Percentiles rank a stretch among this genome's conserved stretches.
Conservation (phyloP, 768 basidiomycete species). For the Mycena pura region DNA sequence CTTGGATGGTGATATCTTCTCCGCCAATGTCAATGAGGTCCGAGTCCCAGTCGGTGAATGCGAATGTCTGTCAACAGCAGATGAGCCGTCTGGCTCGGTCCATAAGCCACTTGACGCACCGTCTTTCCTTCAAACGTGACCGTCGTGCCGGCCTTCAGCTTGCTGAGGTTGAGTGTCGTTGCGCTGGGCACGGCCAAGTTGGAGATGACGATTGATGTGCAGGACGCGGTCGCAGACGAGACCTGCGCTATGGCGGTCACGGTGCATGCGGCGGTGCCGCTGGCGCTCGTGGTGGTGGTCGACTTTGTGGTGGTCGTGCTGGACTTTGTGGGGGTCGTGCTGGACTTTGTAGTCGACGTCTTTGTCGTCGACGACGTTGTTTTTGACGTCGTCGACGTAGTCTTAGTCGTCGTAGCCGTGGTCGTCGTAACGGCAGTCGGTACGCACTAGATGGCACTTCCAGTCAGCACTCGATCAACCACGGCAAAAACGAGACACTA, state of each 20-base stretch:
- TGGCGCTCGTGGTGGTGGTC: neutral
- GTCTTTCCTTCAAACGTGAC: slow-evolving; percentile 19
- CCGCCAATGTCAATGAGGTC: slow-evolving; percentile 20
- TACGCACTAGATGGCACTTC: too few species aligned
- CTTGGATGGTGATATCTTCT: slow-evolving; percentile 12
- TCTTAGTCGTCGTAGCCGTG: neutral
- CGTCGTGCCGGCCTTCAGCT: slow-evolving; percentile 19
- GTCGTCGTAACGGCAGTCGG: neutral
- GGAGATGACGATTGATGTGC: slow-evolving; percentile 18
- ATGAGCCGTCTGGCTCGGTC: neutral
- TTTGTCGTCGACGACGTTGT: neutral
- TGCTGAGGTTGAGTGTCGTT: slow-evolving; percentile 17
- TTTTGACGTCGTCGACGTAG: neutral
- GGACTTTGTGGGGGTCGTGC: neutral
- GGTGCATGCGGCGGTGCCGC: slow-evolving; percentile 9
- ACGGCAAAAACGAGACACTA: neutral
- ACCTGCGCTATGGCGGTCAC: slow-evolving; percentile 15
- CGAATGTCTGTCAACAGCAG: slow-evolving; percentile 14
- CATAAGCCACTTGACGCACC: slow-evolving; percentile 2
- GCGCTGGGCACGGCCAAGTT: slow-evolving; percentile 18
- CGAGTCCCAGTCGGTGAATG: slow-evolving; percentile 21
- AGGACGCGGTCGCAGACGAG: slow-evolving; percentile 18
- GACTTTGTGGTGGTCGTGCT: neutral
- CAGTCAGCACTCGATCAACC: too few species aligned
- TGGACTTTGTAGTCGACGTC: neutral